phyloP scores from a whole-genome alignment of 176 grass and related monocot genomes.

The Aegilops tauschii region DNA sequence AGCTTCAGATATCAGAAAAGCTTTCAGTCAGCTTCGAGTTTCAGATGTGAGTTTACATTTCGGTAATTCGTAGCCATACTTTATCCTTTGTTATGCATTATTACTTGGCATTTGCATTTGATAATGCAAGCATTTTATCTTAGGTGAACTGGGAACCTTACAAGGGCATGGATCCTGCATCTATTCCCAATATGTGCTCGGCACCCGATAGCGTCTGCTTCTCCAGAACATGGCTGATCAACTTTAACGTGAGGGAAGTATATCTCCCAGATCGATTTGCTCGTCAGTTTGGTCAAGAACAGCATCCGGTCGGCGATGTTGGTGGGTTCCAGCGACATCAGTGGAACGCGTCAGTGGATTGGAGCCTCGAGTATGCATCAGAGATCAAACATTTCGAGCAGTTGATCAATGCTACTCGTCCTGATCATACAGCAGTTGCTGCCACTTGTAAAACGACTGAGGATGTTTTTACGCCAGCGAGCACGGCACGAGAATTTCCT shows the following conservation, averaged over 20 bases:
- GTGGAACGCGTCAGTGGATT: constrained; percentile 13
- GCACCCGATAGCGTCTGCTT: constrained; percentile 1
- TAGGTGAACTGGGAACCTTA: constrained; percentile 30
- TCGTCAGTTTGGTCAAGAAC: constrained; percentile 32
- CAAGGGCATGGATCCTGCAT: constrained; percentile 10
- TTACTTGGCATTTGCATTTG: not conserved
- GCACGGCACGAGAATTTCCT: not conserved
- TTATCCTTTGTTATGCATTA: not conserved
- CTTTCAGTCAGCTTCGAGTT: constrained; percentile 10
- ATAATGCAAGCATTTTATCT: not conserved
- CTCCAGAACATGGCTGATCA: constrained; percentile 26
- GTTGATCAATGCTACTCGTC: not conserved
- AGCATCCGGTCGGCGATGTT: not conserved
- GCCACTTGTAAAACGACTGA: not conserved
- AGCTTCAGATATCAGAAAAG: not conserved
- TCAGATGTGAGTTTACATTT: constrained; percentile 13
- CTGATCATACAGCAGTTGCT: not conserved
- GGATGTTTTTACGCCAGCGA: not conserved
- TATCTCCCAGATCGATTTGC: constrained; percentile 26
- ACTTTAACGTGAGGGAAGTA: constrained; percentile 13
- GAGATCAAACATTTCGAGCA: constrained; percentile 19
- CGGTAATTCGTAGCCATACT: not conserved
- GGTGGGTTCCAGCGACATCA: not conserved
- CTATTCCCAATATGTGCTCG: not conserved
- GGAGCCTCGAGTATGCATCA: constrained; percentile 14